Evolutionary conservation across 1,284 basidiomycete genomes (phyloP).

Genomic region (Pisolithus thermaeus): DNA sequence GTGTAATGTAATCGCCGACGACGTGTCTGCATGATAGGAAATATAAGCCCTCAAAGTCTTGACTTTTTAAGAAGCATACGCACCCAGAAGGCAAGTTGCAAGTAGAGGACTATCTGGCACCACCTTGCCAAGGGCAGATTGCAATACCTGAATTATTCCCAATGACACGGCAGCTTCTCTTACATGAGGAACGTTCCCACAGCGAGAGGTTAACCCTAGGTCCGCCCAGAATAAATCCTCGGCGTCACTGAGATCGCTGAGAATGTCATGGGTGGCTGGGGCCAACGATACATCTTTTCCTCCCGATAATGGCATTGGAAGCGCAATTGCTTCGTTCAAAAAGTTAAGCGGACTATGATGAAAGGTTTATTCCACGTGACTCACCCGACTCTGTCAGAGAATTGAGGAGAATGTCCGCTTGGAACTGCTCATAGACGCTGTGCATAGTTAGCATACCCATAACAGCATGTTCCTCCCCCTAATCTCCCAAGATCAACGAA

Average conservation of each 20-base stretch:
- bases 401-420: slow-evolving; percentile 80
- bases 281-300: slow-evolving; percentile 35
- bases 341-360: not conserved
- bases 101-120: slow-evolving; percentile 44
- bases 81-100: slow-evolving; percentile 66
- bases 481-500: not conserved
- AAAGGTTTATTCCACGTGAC: slow-evolving; percentile 21
- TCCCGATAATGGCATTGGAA: slow-evolving; percentile 73
- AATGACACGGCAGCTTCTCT: slow-evolving; percentile 70
- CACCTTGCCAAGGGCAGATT: slow-evolving; percentile 69
- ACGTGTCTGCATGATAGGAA: slow-evolving; percentile 43
- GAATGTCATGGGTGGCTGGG: slow-evolving; percentile 54
- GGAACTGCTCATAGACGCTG: slow-evolving; percentile 71
- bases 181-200: slow-evolving; percentile 63
- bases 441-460: slow-evolving; percentile 72
- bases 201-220: slow-evolving; percentile 49
- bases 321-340: slow-evolving; percentile 61
- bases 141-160: slow-evolving; percentile 68
- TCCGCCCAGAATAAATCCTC: slow-evolving; percentile 68
- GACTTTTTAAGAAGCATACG: slow-evolving; percentile 13
- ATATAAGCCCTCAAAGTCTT: not conserved
- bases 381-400: slow-evolving; percentile 82
- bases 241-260: slow-evolving; percentile 56
- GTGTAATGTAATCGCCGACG: slow-evolving; percentile 69
- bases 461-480: slow-evolving; percentile 71